Evolutionary conservation across 306 rosid genomes (phyloP).

Genomic region (Vigna hirtella): DNA sequence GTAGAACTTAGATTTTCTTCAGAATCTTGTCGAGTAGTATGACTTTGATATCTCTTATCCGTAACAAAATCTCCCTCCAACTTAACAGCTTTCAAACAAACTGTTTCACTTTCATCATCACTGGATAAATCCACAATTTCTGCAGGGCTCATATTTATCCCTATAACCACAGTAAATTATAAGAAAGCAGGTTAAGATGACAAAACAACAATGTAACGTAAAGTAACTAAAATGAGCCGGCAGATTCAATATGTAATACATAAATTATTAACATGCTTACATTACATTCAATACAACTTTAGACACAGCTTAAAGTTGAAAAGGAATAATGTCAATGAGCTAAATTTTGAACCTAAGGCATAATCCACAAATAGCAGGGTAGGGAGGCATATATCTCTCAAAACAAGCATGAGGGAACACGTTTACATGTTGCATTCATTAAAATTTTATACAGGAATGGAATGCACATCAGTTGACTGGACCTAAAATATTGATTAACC

Average conservation of each 20-base stretch:
- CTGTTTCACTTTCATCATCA: slow-evolving; percentile 66
- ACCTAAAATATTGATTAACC: neutral
- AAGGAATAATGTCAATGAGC: neutral
- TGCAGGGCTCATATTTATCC: slow-evolving; percentile 54
- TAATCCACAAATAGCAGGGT: neutral
- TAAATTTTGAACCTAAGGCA: neutral
- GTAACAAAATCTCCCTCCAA: slow-evolving; percentile 52
- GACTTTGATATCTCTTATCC: slow-evolving; percentile 38
- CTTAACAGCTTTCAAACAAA: slow-evolving; percentile 56
- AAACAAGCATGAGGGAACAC: neutral
- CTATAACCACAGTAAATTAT: slow-evolving; percentile 47
- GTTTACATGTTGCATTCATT: slow-evolving; percentile 7
- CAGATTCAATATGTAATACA: slow-evolving; percentile 21
- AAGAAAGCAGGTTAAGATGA: slow-evolving; percentile 23
- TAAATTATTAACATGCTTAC: neutral
- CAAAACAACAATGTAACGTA: slow-evolving; percentile 6
- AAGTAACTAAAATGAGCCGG: neutral
- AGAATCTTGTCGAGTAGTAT: slow-evolving; percentile 45
- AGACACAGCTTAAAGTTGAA: slow-evolving; percentile 8
- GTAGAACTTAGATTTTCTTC: slow-evolving; percentile 63
- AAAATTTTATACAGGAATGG: neutral
- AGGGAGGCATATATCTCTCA: neutral
- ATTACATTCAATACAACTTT: neutral
- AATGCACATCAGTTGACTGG: neutral
- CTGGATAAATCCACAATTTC: slow-evolving; percentile 81